phyloP scores from a whole-genome alignment of 2,329 filamentous ascomycete species.

The Fusarium udum region DNA sequence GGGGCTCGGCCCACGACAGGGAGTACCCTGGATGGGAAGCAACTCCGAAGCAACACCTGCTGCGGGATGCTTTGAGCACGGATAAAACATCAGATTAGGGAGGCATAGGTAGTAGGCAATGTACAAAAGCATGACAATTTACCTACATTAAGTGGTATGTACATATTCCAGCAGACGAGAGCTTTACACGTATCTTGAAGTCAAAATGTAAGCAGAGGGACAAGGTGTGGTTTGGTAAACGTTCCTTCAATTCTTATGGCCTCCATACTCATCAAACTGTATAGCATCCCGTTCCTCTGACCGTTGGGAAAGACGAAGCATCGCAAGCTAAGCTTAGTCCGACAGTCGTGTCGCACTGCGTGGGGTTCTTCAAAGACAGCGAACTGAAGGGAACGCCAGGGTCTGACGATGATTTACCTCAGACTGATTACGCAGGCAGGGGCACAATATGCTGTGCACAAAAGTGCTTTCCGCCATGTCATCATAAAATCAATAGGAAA shows the following conservation, averaged over 20 bases:
- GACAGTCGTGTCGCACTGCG: background rate
- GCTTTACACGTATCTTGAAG: background rate
- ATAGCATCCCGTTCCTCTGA: background rate
- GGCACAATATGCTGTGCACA: conserved; percentile 12
- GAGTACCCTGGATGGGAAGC: conserved; percentile 34
- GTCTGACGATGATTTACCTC: conserved; percentile 17
- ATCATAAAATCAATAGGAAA: conserved; percentile 30
- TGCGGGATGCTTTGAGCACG: conserved; percentile 27
- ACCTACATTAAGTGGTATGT: background rate
- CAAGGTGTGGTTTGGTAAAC: background rate
- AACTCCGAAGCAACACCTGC: conserved; percentile 34
- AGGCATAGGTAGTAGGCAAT: background rate
- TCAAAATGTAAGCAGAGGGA: background rate
- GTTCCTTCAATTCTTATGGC: conserved; percentile 10
- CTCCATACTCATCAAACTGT: background rate
- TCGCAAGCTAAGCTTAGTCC: conserved; percentile 14
- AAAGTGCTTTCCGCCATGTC: conserved; percentile 6
- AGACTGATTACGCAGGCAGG: conserved; percentile 34
- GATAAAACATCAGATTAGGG: conserved; percentile 20
- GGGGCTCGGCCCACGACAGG: conserved; percentile 28
- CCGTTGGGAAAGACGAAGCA: background rate
- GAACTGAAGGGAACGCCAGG: background rate
- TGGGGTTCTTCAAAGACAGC: background rate
- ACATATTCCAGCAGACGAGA: background rate
- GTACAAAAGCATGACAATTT: background rate